phyloP scores from a whole-genome alignment of 495 filamentous ascomycete genomes.

The Schizothecium vesticola region DNA sequence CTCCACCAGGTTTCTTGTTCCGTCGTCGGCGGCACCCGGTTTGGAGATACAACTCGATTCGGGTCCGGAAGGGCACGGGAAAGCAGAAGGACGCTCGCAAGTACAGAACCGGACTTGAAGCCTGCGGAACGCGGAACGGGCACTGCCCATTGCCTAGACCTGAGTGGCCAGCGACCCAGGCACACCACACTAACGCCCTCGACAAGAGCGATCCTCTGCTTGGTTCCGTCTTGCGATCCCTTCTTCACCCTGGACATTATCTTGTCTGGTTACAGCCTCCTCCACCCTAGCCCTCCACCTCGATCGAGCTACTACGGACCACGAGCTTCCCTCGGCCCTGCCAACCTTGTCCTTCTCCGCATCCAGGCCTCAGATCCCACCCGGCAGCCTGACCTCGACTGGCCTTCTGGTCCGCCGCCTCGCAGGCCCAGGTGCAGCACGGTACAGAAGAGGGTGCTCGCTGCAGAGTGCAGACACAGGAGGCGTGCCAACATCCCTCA shows the following conservation, averaged over 20 bases:
- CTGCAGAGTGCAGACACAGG: background rate
- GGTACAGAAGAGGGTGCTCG: background rate
- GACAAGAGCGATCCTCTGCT: background rate
- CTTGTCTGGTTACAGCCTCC: constrained; percentile 8
- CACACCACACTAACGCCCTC: background rate
- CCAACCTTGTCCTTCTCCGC: background rate
- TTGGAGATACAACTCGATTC: constrained; percentile 7
- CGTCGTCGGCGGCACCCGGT: constrained; percentile 6
- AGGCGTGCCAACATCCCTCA: background rate
- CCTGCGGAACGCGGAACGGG: constrained; percentile 9
- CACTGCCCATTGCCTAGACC: background rate
- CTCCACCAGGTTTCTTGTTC: background rate
- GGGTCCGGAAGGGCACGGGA: constrained; percentile 11
- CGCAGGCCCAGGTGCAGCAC: background rate
- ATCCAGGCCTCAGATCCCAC: background rate
- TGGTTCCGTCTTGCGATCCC: constrained; percentile 9
- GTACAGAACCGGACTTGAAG: constrained; percentile 3
- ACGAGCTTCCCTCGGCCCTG: background rate
- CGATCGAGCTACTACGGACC: constrained; percentile 4
- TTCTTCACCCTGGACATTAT: constrained; percentile 5
- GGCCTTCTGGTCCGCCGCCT: background rate
- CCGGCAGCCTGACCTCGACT: background rate
- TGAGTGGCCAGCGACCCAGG: background rate
- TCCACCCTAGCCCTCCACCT: background rate
- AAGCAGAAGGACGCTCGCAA: background rate